phyloP scores from a whole-genome alignment of 2,329 filamentous ascomycete genomes.

The Rutstroemia sp. region DNA sequence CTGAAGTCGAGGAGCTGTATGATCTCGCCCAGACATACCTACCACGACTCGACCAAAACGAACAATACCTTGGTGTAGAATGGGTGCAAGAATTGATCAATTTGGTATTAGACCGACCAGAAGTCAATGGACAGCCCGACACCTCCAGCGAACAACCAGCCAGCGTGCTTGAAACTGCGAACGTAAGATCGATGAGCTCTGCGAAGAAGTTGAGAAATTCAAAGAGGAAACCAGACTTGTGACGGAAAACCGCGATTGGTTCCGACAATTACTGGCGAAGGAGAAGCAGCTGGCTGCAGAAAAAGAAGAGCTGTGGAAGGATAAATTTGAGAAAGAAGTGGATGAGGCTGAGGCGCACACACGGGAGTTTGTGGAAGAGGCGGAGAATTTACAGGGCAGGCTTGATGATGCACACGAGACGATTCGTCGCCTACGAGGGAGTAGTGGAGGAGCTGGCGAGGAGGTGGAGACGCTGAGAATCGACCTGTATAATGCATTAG shows the following conservation, averaged over 20 bases:
- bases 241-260: not conserved
- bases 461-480: not conserved
- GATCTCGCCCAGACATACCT: conserved; percentile 3
- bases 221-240: not conserved
- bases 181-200: not conserved
- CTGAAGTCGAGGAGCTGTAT: conserved; percentile 1
- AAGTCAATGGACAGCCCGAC: not conserved
- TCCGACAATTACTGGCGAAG: not conserved
- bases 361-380: not conserved
- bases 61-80: not conserved
- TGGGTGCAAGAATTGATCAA: conserved; percentile 3
- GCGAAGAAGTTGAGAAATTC: not conserved
- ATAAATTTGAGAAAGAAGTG: not conserved
- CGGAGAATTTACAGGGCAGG: conserved; percentile 1
- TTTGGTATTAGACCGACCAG: not conserved
- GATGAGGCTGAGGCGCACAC: not conserved
- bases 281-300: not conserved
- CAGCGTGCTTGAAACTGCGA: not conserved
- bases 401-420: not conserved
- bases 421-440: not conserved
- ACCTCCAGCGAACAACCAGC: not conserved
- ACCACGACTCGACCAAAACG: not conserved
- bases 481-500: conserved; percentile 5
- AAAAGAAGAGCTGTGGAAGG: not conserved
- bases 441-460: not conserved